Evolutionary conservation across 768 basidiomycete genomes (phyloP).

Genomic region (Phlebiopsis flavidoalba): DNA sequence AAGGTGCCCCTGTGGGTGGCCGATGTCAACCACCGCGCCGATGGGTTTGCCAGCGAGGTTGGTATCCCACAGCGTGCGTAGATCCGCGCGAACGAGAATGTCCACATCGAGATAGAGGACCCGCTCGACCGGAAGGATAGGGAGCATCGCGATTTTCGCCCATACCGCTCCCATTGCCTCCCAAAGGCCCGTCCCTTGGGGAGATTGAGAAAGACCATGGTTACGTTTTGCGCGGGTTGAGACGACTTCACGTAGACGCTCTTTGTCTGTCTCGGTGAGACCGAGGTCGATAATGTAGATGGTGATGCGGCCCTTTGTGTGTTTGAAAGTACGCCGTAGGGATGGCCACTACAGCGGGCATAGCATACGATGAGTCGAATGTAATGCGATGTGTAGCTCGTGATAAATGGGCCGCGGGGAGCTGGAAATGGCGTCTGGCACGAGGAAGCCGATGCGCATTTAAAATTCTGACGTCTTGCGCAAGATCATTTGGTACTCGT

Average conservation of each 20-base stretch:
- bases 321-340: conserved; percentile 33
- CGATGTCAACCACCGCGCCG: conserved; percentile 44
- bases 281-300: conserved; percentile 49
- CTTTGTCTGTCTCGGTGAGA: conserved; percentile 31
- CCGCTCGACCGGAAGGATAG: conserved; percentile 42
- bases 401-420: conserved; percentile 31
- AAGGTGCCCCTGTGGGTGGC: conserved; percentile 44
- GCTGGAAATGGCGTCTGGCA: conserved; percentile 14
- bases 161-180: conserved; percentile 31
- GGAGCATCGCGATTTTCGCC: conserved; percentile 47
- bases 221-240: conserved; percentile 20
- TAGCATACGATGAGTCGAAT: conserved; percentile 39
- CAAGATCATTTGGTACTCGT: conserved; percentile 49
- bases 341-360: conserved; percentile 45
- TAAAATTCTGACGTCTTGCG: conserved; percentile 42
- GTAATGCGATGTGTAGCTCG: conserved; percentile 44
- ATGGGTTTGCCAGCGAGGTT: conserved; percentile 38
- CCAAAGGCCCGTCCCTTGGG: conserved; percentile 39
- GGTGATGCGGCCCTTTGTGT: conserved; percentile 34
- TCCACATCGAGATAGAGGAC: conserved; percentile 53
- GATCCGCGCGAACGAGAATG: conserved; percentile 36
- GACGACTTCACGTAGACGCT: conserved; percentile 21
- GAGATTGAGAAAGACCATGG: conserved; percentile 12
- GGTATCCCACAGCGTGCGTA: conserved; percentile 39
- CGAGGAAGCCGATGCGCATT: conserved; percentile 50